phyloP scores from a whole-genome alignment of 2,329 filamentous ascomycete species.

The Fusarium continuum region DNA sequence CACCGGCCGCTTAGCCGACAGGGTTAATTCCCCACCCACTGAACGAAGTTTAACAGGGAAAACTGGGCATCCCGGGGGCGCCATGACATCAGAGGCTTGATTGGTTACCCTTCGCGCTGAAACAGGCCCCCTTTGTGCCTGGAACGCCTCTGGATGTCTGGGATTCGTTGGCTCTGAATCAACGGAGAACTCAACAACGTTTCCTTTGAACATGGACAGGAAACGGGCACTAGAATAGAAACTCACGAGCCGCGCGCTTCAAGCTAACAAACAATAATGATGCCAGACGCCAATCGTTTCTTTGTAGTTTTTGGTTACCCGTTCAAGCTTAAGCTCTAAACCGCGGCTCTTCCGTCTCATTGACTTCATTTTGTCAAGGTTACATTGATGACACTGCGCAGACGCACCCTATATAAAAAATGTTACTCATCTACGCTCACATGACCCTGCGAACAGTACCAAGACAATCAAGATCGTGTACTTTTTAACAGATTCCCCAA shows the following conservation, averaged over 20 bases:
- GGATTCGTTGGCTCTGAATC: slow-evolving; percentile 28
- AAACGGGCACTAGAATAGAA: slow-evolving; percentile 3
- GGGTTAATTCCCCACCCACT: neutral
- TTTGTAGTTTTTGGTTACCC: neutral
- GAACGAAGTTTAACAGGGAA: neutral
- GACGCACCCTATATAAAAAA: too few species aligned
- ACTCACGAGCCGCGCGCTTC: slow-evolving; percentile 7
- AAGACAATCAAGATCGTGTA: neutral
- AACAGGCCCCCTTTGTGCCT: slow-evolving; percentile 35
- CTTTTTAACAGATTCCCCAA: neutral
- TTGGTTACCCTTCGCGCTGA: slow-evolving; percentile 38
- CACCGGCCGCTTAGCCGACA: slow-evolving; percentile 4
- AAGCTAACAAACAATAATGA: neutral
- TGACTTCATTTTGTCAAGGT: neutral
- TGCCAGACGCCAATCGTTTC: neutral
- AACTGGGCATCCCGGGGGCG: slow-evolving; percentile 24
- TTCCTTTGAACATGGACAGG: neutral
- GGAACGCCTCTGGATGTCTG: slow-evolving; percentile 10
- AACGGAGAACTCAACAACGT: neutral
- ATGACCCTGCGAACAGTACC: too few species aligned
- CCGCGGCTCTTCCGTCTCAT: neutral
- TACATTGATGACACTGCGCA: neutral
- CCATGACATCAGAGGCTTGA: slow-evolving; percentile 52
- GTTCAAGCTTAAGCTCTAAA: neutral
- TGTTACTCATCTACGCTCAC: too few species aligned